Evolutionary conservation across 1,284 basidiomycete genomes (phyloP).

Genomic region (Moesziomyces aphidis): DNA sequence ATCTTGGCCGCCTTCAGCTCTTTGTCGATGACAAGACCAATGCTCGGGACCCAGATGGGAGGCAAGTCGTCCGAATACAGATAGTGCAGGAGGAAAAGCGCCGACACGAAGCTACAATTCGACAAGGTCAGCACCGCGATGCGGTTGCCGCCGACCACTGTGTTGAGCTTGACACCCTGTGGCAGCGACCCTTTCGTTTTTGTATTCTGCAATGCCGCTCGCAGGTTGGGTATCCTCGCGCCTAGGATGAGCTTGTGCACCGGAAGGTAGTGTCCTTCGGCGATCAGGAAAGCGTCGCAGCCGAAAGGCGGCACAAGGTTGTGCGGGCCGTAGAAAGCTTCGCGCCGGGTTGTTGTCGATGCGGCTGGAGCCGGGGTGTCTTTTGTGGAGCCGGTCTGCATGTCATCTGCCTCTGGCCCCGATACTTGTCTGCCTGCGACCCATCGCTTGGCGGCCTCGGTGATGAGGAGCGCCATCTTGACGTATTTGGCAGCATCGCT

Average conservation of each 20-base stretch:
- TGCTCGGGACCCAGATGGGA: constrained; percentile 85
- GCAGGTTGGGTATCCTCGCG: constrained; percentile 74
- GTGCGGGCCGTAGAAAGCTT: constrained; percentile 47
- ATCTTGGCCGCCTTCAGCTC: constrained; percentile 73
- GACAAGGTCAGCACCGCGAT: constrained; percentile 51
- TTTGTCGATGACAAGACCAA: constrained; percentile 72
- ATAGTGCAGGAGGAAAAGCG: constrained; percentile 84
- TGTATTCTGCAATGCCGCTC: constrained; percentile 40
- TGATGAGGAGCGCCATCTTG: constrained; percentile 65
- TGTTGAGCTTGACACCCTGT: constrained; percentile 25
- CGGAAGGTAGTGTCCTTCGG: constrained; percentile 71
- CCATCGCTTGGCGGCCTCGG: constrained; percentile 70
- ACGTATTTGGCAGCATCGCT: constrained; percentile 29
- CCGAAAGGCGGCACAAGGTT: constrained; percentile 68
- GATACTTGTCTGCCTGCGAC: constrained; percentile 63
- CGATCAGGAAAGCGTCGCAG: constrained; percentile 75
- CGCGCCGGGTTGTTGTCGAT: constrained; percentile 10
- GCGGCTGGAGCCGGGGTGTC: not conserved
- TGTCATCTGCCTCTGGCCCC: constrained; percentile 48
- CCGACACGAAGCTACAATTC: constrained; percentile 75
- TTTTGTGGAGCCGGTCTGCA: not conserved
- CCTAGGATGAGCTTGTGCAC: constrained; percentile 78
- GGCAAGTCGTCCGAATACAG: constrained; percentile 87
- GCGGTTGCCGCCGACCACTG: constrained; percentile 8
- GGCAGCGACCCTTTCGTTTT: constrained; percentile 16